phyloP scores from a whole-genome alignment of 495 filamentous ascomycete species.

The Lophiotrema nucula region DNA sequence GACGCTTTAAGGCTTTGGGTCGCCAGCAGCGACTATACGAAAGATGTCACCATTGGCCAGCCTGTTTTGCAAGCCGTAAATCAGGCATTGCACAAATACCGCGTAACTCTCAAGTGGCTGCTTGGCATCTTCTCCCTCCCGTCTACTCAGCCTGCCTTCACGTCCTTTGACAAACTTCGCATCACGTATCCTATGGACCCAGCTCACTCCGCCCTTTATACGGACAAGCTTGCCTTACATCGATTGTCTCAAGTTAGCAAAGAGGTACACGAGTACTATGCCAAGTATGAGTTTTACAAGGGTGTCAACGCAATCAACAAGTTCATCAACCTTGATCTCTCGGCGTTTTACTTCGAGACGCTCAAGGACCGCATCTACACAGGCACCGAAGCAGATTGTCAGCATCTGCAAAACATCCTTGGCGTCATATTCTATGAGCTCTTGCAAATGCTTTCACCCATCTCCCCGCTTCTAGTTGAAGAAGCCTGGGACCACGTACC shows the following conservation, averaged over 20 bases:
- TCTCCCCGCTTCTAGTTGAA: constrained; percentile 81
- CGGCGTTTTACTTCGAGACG: constrained; percentile 88
- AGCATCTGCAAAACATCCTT: constrained; percentile 64
- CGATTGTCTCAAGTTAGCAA: constrained; percentile 65
- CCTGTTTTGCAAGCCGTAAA: constrained; percentile 72
- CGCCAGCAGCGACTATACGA: constrained; percentile 86
- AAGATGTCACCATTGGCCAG: constrained; percentile 75
- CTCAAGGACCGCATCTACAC: constrained; percentile 91
- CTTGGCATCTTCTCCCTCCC: constrained; percentile 74
- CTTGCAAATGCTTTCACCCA: constrained; percentile 71
- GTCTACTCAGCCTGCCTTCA: constrained; percentile 24
- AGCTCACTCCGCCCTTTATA: constrained; percentile 44
- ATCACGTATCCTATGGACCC: constrained; percentile 22
- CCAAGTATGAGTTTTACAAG: constrained; percentile 79
- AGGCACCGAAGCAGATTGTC: constrained; percentile 58
- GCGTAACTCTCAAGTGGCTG: constrained; percentile 83
- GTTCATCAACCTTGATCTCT: constrained; percentile 80
- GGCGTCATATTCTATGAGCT: constrained; percentile 68
- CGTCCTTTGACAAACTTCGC: constrained; percentile 41
- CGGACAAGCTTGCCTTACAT: constrained; percentile 71
- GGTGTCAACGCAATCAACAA: constrained; percentile 67
- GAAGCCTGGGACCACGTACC: constrained; percentile 83
- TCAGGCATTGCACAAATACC: constrained; percentile 74
- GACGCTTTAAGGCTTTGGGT: constrained; percentile 93
- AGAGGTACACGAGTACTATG: constrained; percentile 60